Conservation (phyloP, 2,329 filamentous ascomycete species). For the Cercospora sp. region DNA sequence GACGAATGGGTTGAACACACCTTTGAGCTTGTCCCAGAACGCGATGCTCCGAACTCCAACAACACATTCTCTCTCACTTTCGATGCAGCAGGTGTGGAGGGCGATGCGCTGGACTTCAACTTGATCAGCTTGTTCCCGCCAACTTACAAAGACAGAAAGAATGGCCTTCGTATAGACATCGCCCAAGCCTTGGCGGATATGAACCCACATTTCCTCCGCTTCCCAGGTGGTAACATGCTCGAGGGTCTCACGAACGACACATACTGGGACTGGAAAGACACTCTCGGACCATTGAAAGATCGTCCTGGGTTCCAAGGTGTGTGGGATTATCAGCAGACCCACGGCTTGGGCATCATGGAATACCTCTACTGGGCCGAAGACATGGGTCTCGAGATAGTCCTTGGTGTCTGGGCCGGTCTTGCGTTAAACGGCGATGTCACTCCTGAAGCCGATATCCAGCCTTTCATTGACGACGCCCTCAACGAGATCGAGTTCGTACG, state of each 20-base stretch:
- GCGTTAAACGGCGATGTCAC: conserved; percentile 54
- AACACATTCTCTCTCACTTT: conserved; percentile 53
- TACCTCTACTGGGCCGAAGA: conserved; percentile 61
- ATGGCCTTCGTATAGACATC: conserved; percentile 54
- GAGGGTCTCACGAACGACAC: conserved; percentile 42
- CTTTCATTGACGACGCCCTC: conserved; percentile 58
- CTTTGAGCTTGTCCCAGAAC: conserved; percentile 33
- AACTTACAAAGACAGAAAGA: conserved; percentile 55
- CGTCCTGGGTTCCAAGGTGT: conserved; percentile 56
- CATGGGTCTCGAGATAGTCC: conserved; percentile 46
- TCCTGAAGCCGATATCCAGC: conserved; percentile 49
- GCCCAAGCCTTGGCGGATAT: conserved; percentile 42
- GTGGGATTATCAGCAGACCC: conserved; percentile 63
- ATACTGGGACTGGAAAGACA: conserved; percentile 53
- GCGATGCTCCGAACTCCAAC: conserved; percentile 48
- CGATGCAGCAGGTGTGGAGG: conserved; percentile 39
- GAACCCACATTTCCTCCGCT: conserved; percentile 54
- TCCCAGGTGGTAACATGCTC: conserved; percentile 63
- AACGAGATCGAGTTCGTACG: conserved; percentile 65
- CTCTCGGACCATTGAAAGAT: conserved; percentile 54
- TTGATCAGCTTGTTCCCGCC: conserved; percentile 56
- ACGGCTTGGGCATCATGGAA: conserved; percentile 63
- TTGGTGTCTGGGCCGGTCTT: conserved; percentile 61
- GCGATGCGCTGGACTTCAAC: conserved; percentile 51
- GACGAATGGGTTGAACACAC: conserved; percentile 41